Evolutionary conservation across 768 basidiomycete genomes (phyloP), one percentile per base, ranked within the genome.

Genomic region (Naganishia kalamii): DNA sequence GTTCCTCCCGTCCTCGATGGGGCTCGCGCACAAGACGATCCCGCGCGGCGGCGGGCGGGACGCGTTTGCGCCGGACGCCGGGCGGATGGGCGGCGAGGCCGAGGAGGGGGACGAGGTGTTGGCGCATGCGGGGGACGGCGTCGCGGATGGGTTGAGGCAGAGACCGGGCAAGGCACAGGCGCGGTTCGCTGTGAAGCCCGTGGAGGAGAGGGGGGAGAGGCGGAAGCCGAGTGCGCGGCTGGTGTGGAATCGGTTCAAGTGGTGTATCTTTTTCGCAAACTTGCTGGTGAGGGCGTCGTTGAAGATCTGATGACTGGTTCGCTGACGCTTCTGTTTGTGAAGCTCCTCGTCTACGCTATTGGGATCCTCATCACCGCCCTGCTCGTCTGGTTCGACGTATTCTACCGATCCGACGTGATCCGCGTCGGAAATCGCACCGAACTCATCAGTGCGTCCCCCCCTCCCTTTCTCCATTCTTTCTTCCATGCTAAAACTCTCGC

Each of bases 191-290:
- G 71, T 71, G 4, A 72, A 70, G 4, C 30, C 50, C 27, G 59
- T 41, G 37, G 60, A 37, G 66, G 74, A 52, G 43, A 74, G 50
- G 74, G 72, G n/a, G 68, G 80, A 79, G 77, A 84, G 82, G 73
- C 21, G 78, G 71, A 63, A 81, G 81, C 41, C 79, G 77, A 52
- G 75, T 77, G 79, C 62, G 78, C 77, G 75, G 37, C 77, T 88
- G 63, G 80, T 85, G 17, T 92, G 90, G 90, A 91, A 85, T 73
- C 83, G 81, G 68, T 92, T 91, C 83, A 92, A 92, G 75, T 90
- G 88, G 88, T 79, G 82, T 12, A 76, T 92, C 4, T 87, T 91
- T 75, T 47, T 84, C 50, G 80, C 87, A 51, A 91, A 90, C 72
- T 70, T 81, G 35, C 35, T 86, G 35, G 83, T 84, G 64, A 72